Evolutionary conservation across 306 rosid species (phyloP).

Genomic region (Quercus cerris): DNA sequence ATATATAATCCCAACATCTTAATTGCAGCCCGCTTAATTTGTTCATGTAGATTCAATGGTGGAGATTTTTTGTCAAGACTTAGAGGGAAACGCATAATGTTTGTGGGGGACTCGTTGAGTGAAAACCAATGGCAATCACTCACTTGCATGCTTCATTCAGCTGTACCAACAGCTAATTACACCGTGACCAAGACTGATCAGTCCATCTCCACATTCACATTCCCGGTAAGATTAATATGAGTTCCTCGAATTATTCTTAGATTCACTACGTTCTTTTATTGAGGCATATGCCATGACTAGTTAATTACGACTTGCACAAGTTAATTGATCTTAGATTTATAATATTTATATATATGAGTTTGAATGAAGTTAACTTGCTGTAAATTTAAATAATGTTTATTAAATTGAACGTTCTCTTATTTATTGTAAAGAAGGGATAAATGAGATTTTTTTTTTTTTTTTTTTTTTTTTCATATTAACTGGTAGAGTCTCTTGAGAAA

Average conservation of each 20-base stretch:
- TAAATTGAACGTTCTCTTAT: no score
- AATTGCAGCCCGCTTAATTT: slow-evolving; percentile 5
- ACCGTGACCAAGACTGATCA: slow-evolving; percentile 5
- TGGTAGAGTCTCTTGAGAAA: no score
- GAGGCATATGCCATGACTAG: background rate
- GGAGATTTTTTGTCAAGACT: slow-evolving; percentile 40
- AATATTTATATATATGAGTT: no score
- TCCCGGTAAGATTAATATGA: slow-evolving; percentile 29
- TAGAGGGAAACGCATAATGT: slow-evolving; percentile 45
- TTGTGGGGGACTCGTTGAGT: slow-evolving; percentile 68
- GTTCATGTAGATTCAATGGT: slow-evolving; percentile 40
- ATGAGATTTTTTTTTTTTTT: no score
- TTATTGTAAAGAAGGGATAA: background rate
- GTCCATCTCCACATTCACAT: slow-evolving; percentile 36
- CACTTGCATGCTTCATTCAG: slow-evolving; percentile 46
- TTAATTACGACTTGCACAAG: background rate
- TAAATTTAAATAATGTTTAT: no score
- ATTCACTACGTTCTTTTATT: background rate
- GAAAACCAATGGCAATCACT: slow-evolving; percentile 74
- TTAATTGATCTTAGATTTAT: no score
- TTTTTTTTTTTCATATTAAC: no score
- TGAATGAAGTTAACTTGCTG: no score
- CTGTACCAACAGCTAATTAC: slow-evolving; percentile 35
- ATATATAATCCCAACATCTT: background rate
- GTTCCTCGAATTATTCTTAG: background rate